Base-by-base conservation (phyloP, 108 stramenopile species). In the Schizochytrium sp. region DNA sequence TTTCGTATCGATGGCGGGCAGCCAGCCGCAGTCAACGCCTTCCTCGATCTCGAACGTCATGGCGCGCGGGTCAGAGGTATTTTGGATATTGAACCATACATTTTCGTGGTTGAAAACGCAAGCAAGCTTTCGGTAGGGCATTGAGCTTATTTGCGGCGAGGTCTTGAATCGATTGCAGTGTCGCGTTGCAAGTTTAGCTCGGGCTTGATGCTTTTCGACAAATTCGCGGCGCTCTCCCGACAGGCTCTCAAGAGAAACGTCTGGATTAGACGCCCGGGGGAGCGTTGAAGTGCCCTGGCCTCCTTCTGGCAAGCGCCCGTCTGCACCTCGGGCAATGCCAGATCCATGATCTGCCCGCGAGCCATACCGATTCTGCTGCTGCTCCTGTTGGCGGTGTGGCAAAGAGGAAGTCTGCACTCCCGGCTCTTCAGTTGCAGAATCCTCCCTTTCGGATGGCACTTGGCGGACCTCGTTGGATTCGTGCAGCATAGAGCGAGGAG, bases 1-100 rank as follows among this genome's bases (percentile, higher is more conserved):
- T 23, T 83, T 53, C 14, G n/a, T 18, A 6, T 55, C 10, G 12
- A 83, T 12, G 12, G 48, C 51, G 12, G 76, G 76, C 19, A 83
- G 76, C 76, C 76, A 83, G 45, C 76, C 76, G 51, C 45, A 83
- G n/a, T 83, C 25, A 0, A 6, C 4, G 51, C 76, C 76, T 53
- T 83, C 76, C 23, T 83, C 76, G 6, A 83, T 83, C 45, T 83
- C 76, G 2, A 53, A 83, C 18, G 76, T 83, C 76, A 83, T 83
- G n/a, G 45, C 6, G 25, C 76, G 51, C 10, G 76, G 76, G 76
- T 83, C 48, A 6, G 12, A 12, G 16, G 51, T 28, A 23, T 83
- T 53, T 34, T 83, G 76, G 25, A 83, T 53, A 83, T 83, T 83
- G 23, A 83, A 8, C 76, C 76, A 83, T 3, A 83, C 43, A 23